Evolutionary conservation across 2,329 filamentous ascomycete species (phyloP).

Genomic region (Talaromyces sp.): DNA sequence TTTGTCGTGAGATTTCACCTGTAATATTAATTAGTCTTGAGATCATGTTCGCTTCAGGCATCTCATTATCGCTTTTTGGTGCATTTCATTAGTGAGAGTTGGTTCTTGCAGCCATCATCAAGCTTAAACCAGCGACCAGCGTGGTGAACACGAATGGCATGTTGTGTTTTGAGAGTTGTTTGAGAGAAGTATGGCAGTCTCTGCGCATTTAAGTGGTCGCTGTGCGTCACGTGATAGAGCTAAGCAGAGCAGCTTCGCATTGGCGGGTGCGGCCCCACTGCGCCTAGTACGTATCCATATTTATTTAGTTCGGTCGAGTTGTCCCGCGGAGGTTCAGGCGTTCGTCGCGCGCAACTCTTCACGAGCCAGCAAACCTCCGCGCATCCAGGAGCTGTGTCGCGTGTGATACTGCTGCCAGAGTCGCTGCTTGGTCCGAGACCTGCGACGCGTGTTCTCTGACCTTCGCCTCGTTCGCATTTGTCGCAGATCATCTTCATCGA

Average conservation of each 20-base stretch:
- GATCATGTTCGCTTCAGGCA: background rate
- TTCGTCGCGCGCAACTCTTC: background rate
- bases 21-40: background rate
- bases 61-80: background rate
- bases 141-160: background rate
- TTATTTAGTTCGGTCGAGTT: background rate
- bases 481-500: background rate
- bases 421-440: background rate
- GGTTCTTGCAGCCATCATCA: background rate
- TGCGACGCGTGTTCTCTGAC: background rate
- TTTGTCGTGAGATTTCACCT: background rate
- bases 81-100: background rate
- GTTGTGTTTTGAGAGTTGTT: background rate
- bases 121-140: background rate
- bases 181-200: background rate
- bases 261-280: background rate
- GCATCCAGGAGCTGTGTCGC: background rate
- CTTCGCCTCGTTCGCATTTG: background rate
- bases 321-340: background rate
- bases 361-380: background rate
- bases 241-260: conserved; percentile 15
- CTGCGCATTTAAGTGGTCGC: background rate
- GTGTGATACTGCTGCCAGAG: background rate
- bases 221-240: conserved; percentile 27
- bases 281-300: background rate